These are phyloP conservation scores for Paratrypanosoma confusum DNA, from an alignment of 208 protist genomes.

Conservation along the genomic window DNA sequence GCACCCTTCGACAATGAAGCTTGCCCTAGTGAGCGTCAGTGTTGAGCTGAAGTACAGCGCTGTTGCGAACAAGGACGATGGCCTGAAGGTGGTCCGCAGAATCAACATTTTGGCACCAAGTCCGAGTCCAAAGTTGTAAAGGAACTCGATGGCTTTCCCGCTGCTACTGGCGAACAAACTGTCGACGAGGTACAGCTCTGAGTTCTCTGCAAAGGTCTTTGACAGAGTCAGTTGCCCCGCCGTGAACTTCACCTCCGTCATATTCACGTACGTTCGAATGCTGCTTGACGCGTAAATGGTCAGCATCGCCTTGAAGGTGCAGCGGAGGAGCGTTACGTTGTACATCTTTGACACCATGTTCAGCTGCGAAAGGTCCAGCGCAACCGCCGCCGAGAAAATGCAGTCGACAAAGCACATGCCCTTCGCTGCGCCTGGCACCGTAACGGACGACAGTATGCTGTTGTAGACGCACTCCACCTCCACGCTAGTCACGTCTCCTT, in stretches of 20 bases:
- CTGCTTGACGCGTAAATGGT: neutral
- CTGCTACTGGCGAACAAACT: neutral
- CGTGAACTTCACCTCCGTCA: neutral
- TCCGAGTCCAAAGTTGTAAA: too few species aligned
- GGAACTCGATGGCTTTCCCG: neutral
- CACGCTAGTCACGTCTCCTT: too few species aligned
- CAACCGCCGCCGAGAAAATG: neutral
- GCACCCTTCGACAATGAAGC: too few species aligned
- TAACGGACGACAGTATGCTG: neutral
- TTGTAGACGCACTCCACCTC: slow-evolving; percentile 2
- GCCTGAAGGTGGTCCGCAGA: too few species aligned
- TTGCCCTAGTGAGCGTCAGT: too few species aligned
- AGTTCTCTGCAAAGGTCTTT: neutral
- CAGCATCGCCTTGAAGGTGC: neutral
- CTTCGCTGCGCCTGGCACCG: neutral
- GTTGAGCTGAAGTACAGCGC: too few species aligned
- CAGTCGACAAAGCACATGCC: slow-evolving; percentile 8
- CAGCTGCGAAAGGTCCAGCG: slow-evolving; percentile 1
- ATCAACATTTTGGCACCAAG: too few species aligned
- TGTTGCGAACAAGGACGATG: too few species aligned
- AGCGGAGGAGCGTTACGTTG: slow-evolving; percentile 7
- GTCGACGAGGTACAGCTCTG: slow-evolving; percentile 2
- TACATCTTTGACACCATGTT: neutral
- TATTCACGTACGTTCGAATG: slow-evolving; percentile 1
- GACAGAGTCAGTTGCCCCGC: neutral